Base-by-base conservation (phyloP, 495 filamentous ascomycete genomes). In the Daldinia caldariorum region DNA sequence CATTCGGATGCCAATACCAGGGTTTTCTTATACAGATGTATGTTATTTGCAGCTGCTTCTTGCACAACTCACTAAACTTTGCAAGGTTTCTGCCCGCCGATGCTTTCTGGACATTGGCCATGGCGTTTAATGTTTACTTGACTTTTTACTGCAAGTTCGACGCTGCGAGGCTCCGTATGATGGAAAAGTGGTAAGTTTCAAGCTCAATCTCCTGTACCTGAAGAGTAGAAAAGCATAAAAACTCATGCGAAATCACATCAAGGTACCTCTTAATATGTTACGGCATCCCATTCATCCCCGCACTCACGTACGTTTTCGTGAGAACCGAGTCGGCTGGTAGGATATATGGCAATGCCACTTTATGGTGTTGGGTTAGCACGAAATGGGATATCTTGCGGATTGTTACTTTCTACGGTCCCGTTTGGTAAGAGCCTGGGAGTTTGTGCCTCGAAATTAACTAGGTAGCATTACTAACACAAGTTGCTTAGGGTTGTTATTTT, bases 51-150 rank as follows among this genome's bases (percentile, higher is more conserved):
- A n/a, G 18, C 47, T 47, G 18, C 12, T 47, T 0, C 26, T 22
- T 10, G 9, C 12, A 16, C 56, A 49, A 18, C 31, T 37, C 79
- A 63, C 72, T 70, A 58, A 49, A 55, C 49, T 39, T 18, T 16
- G 31, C 32, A 70, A 94, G 91, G 86, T 92, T 93, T 62, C 82
- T 91, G 79, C 87, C 91, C 1, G 91, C 92, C 3, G 92, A 96
- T 80, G 90, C 92, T 3, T 81, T 89, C 45, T 93, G 91, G 91
- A 90, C 90, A 0, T 82, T 94, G 50, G 90, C 90, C 54, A 97
- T 97, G 93, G 92, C 93, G 2, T 83, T 90, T 63, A 97, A 97
- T 73, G 93, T 97, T 66, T 93, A 92, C 73, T 80, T 96, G 18
- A 94, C 92, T 14, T 94, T 97, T 71, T 95, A 94, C 77, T 85